Conservation (phyloP, 164 flowering plant species). For the Tinospora cordifolia region DNA sequence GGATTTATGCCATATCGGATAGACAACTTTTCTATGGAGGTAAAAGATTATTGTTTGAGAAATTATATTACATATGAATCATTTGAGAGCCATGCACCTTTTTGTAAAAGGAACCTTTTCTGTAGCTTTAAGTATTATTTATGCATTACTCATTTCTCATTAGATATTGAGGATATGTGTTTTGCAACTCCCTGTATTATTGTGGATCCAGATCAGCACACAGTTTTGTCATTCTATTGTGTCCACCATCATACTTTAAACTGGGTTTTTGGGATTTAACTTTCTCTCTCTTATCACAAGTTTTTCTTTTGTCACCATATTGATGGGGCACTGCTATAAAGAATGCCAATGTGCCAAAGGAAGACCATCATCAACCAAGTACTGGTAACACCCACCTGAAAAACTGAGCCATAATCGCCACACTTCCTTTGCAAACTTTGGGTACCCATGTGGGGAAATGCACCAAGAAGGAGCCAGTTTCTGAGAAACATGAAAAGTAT, state of each 20-base stretch:
- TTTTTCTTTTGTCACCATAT: neutral
- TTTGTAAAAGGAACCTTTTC: neutral
- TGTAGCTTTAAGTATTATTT: neutral
- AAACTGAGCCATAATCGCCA: too few species aligned
- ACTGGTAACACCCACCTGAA: too few species aligned
- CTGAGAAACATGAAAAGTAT: too few species aligned
- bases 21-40: slow-evolving; percentile 93
- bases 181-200: neutral
- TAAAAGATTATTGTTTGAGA: slow-evolving; percentile 20
- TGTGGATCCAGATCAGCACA: neutral
- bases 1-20: slow-evolving; percentile 95
- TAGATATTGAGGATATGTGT: neutral
- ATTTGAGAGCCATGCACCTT: neutral
- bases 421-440: too few species aligned
- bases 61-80: neutral
- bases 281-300: neutral
- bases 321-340: too few species aligned
- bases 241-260: neutral
- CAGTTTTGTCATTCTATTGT: neutral
- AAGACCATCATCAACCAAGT: too few species aligned
- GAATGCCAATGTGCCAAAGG: too few species aligned
- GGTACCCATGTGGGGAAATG: too few species aligned
- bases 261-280: neutral
- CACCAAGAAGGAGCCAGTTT: too few species aligned
- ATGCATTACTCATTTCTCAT: neutral